Percentiles rank a stretch among this genome's conserved stretches.
Conservation (phyloP, 2,329 filamentous ascomycete species). For the Colletotrichum chrysophilum region DNA sequence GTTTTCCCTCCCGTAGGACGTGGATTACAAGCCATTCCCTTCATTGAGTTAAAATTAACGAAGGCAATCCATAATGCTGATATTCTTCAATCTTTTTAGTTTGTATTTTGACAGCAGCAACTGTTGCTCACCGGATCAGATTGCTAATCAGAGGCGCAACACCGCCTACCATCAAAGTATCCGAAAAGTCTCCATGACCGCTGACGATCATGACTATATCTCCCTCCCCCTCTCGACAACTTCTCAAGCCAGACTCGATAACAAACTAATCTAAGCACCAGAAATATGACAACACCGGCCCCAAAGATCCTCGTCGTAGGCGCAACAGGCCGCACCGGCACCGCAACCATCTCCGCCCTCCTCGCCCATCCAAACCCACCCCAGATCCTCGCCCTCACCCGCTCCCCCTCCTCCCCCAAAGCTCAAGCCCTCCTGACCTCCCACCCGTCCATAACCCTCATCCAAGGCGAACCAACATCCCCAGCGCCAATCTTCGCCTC, state of each 20-base stretch:
- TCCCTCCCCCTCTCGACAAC: neutral
- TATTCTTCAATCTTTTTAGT: neutral
- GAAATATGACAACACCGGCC: neutral
- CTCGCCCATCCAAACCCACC: neutral
- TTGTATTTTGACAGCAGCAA: neutral
- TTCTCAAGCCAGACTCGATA: neutral
- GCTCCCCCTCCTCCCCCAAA: conserved; percentile 6
- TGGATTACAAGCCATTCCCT: neutral
- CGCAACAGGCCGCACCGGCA: conserved; percentile 50
- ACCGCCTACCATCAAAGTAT: neutral
- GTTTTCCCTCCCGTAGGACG: neutral
- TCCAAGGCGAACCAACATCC: conserved; percentile 2
- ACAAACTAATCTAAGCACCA: neutral
- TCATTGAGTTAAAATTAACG: accelerated
- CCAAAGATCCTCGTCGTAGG: conserved; percentile 53
- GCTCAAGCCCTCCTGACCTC: neutral
- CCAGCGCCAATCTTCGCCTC: conserved; percentile 23
- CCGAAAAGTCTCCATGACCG: conserved; percentile 5
- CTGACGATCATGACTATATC: neutral
- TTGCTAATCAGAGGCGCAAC: neutral
- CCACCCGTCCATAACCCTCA: conserved; percentile 5
- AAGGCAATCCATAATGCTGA: neutral
- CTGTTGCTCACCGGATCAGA: neutral
- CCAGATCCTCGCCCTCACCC: conserved; percentile 1
- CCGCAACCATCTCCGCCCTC: conserved; percentile 39